Percentiles rank a stretch among this genome's conserved stretches.
Evolutionary conservation across 371 early-diverging fungal species (phyloP).

Genomic region (Mucor racemosus): DNA sequence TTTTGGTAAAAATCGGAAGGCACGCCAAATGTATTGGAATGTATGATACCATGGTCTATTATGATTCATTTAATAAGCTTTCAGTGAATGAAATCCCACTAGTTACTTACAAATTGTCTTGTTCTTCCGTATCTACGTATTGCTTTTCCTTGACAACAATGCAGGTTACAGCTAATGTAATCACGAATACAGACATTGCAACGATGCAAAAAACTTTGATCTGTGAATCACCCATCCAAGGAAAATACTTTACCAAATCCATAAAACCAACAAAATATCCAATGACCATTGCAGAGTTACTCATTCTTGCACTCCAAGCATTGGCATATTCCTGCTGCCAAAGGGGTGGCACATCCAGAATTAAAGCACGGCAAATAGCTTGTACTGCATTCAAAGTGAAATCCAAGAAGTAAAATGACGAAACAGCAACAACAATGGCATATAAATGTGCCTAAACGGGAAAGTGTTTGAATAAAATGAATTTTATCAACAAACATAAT

Average conservation of each 20-base stretch:
- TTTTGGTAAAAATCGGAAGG: slow-evolving; percentile 58
- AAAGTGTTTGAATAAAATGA: background rate
- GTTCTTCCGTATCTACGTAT: slow-evolving; percentile 17
- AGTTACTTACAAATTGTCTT: slow-evolving; percentile 22
- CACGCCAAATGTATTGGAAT: slow-evolving; percentile 56
- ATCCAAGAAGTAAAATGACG: slow-evolving; percentile 76
- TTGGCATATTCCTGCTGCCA: slow-evolving; percentile 73
- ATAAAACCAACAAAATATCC: slow-evolving; percentile 73
- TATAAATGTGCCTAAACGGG: slow-evolving; percentile 31
- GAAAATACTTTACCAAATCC: slow-evolving; percentile 61
- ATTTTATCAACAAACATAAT: background rate
- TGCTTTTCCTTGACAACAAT: slow-evolving; percentile 53
- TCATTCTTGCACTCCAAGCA: slow-evolving; percentile 78
- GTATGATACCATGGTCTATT: slow-evolving; percentile 54
- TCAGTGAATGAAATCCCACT: too few relatives aligned
- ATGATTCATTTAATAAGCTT: too few relatives aligned
- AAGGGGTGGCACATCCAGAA: slow-evolving; percentile 74
- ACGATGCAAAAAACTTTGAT: slow-evolving; percentile 67
- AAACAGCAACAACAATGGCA: slow-evolving; percentile 65
- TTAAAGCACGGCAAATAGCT: slow-evolving; percentile 74
- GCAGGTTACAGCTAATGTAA: slow-evolving; percentile 57
- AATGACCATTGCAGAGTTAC: slow-evolving; percentile 70
- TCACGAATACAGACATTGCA: slow-evolving; percentile 59
- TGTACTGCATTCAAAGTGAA: slow-evolving; percentile 80
- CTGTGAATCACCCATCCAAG: slow-evolving; percentile 65